Evolutionary conservation across 2,329 filamentous ascomycete species (phyloP), one percentile per base, ranked within the genome.

Genomic region (Cercospora brassicicola): DNA sequence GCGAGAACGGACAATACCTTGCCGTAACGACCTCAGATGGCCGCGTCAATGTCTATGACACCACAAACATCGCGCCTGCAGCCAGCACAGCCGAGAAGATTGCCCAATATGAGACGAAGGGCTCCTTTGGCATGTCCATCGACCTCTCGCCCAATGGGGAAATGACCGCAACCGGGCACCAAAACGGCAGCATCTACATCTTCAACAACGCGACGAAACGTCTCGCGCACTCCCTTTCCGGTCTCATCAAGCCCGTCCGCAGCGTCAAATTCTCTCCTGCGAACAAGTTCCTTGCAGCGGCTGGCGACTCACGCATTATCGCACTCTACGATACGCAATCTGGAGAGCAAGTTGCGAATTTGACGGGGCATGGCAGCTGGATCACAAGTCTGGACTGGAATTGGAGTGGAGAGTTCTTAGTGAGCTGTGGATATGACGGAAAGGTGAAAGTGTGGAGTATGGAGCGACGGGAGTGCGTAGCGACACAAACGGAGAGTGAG

Each of bases 381-480:
- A 89, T 99, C 72, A 91, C 94, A 69, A 91, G 91, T 33, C 84
- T 98, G 53, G 93, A 97, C 78, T 99, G 94, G 93, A 98, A 90
- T 78, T 88, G 92, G 76, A 96, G 91, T 4, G 95, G 95, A 59
- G 94, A 98, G 81, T 97, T 92, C 79, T 83, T 99, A 11, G 84
- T 98, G 2, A 96, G 91, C 76, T 92, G 93, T 83, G 67, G 65
- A 4, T 93, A 96, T 79, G 94, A 98, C 77, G 94, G 95, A 42
- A 97, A 96, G 80, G 92, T 91, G 69, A 97, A 97, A 81, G 91
- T 98, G 31, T 99, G 95, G 95, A 94, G 92, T 31, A 87, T 97
- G 67, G 93, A 97, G 75, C 87, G 89, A 36, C 87, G 89, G 66
- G 85, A 86, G 4, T 98, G 95, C 77, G 95, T 99, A 55, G 93